Evolutionary conservation across 768 basidiomycete genomes (phyloP).

Genomic region (Calocybe indica): DNA sequence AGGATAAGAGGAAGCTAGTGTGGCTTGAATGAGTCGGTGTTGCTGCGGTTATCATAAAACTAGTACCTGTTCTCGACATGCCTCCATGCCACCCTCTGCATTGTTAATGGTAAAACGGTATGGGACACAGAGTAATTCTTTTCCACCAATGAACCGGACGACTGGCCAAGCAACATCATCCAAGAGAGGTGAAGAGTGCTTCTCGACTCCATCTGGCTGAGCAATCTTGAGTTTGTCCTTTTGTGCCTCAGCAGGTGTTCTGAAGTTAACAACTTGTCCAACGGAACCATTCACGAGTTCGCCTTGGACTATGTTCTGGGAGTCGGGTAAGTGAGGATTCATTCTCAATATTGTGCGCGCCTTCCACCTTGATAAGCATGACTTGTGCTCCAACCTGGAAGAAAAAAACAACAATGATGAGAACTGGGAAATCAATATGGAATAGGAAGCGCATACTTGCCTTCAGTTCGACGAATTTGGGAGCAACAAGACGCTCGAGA

Average conservation of each 20-base stretch:
- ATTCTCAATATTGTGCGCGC: neutral
- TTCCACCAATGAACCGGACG: slow-evolving; percentile 50
- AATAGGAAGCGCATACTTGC: slow-evolving; percentile 18
- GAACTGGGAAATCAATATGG: neutral
- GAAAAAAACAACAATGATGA: neutral
- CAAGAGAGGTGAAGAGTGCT: slow-evolving; percentile 7
- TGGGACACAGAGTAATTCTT: slow-evolving; percentile 42
- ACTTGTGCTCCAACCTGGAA: slow-evolving; percentile 75
- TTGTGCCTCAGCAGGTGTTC: slow-evolving; percentile 35
- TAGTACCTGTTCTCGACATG: slow-evolving; percentile 49
- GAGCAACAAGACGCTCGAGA: slow-evolving; percentile 59
- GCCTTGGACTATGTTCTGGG: slow-evolving; percentile 65
- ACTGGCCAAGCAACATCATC: slow-evolving; percentile 45
- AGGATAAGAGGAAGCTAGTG: slow-evolving; percentile 66
- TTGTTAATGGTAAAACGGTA: slow-evolving; percentile 61
- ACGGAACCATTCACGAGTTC: slow-evolving; percentile 66
- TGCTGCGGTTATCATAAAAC: slow-evolving; percentile 3
- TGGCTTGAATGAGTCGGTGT: neutral
- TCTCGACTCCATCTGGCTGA: slow-evolving; percentile 24
- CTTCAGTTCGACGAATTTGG: slow-evolving; percentile 39
- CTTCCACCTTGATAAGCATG: slow-evolving; percentile 67
- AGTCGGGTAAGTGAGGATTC: neutral
- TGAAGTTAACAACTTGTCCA: slow-evolving; percentile 47
- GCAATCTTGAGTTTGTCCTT: slow-evolving; percentile 30
- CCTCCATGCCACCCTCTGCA: slow-evolving; percentile 52